Base-by-base conservation (phyloP, 495 filamentous ascomycete genomes). In the Penicillium maclennaniae region DNA sequence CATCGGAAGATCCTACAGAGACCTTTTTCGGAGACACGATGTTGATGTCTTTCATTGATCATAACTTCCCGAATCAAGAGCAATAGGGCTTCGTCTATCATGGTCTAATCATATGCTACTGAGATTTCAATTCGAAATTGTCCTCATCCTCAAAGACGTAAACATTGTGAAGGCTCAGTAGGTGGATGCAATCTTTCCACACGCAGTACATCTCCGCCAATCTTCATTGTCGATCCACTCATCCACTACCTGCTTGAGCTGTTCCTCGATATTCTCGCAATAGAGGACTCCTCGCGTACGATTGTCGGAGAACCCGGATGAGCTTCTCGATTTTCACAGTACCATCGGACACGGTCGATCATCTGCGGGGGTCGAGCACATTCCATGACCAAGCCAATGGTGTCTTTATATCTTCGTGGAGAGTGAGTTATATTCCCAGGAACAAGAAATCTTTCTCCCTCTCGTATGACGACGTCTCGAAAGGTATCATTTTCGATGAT, bases 361-460 rank as follows among this genome's bases (percentile, higher is more conserved):
- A 75, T 75, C 12, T 68, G 78, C 20, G 74, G 70, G 1, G 90
- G 89, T n/a, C 90, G 73, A 43, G 76, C 76, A 70, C 91, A 87
- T 68, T 95, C 89, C 41, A 95, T 73, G 21, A 93, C 90, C 16
- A 95, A 76, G 36, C 89, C 89, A 21, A 81, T 73, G 5, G 79
- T 83, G 56, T 81, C 58, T 34, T 65, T 69, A 49, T 75, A 80
- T 8, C 79, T 74, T 19, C 82, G 73, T 0, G 79, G 79, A 52
- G 81, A 81, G 71, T 95, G 89, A 23, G 90, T 89, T 12, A 83
- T 88, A 61, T 92, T 88, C 20, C 76, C 79, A 21, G 89, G 90
- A 19, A 95, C 79, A 2, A 95, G 79, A 68, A 92, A 95, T 84
- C 92, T 91, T 39, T 91, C 87, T 51, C 90, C 90, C 71, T 95